Base-by-base conservation (phyloP, 805 yeast species). In the Vanderwaltozyma polyspora region DNA sequence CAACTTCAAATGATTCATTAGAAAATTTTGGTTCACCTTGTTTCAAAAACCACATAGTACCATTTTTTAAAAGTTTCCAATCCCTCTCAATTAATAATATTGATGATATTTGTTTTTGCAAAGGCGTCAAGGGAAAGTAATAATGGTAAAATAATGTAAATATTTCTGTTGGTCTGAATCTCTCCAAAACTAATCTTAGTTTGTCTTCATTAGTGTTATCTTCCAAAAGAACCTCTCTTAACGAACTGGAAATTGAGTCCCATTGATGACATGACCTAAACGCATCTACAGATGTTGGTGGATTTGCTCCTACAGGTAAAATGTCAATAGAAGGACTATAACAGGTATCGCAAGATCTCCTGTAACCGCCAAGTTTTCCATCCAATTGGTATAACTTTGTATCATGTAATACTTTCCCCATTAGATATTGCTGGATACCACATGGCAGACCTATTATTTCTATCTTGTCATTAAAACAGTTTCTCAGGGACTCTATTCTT, bases 91-190 rank as follows among this genome's bases (percentile, higher is more conserved):
- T 40, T 17, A 67, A 43, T 3, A 63, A 40, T 5, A 49, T 32
- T 7, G 52, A 44, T 5, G 68, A 63, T 25, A 64, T 52, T 13
- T 52, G 49, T 36, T 66, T 55, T 44, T 67, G 72, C 32, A 57
- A 42, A 10, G 60, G 62, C 4, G 70, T 63, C 4, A 62, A 48
- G 2, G 67, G 63, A 46, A 52, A 67, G 42, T 67, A 67, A 43
- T 55, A 64, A 24, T 67, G 68, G 41, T 60, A 67, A 38, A 67
- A 67, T 31, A 67, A 42, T 12, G 68, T 60, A 32, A 57, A 57
- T 40, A 52, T 49, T 29, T 57, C 62, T 32, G 55, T 29, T 1
- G 46, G 38, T 37, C 51, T 46, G 27, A 57, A 57, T 13, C 46
- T 46, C n/a, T 47, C 52, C 17, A 52, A 19, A 8, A 54, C 41